Evolutionary conservation across 495 filamentous ascomycete species (phyloP).

Genomic region (Cudoniella acicularis): DNA sequence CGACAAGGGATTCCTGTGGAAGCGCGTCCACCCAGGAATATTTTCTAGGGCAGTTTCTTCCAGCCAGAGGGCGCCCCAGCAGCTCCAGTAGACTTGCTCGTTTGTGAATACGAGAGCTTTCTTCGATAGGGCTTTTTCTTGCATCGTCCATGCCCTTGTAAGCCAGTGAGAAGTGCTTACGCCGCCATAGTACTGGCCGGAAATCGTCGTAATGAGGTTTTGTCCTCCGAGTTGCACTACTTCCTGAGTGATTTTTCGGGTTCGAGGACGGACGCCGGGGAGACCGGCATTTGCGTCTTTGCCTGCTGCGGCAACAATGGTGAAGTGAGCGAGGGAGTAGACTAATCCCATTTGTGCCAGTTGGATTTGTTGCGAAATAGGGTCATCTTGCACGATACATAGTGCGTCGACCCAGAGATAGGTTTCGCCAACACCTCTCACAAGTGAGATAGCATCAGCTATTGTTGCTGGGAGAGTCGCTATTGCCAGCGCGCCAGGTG

Average conservation of each 20-base stretch:
- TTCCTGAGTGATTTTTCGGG: neutral
- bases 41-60: too few relatives aligned
- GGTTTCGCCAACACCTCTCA: slow-evolving; percentile 11
- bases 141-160: neutral
- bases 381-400: slow-evolving; percentile 19
- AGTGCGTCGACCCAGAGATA: slow-evolving; percentile 32
- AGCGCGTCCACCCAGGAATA: too few relatives aligned
- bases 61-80: neutral
- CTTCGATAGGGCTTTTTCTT: neutral
- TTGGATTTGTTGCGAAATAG: neutral
- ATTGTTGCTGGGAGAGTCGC: slow-evolving; percentile 30
- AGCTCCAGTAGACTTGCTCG: neutral
- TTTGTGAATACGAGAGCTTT: neutral
- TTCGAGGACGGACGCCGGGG: slow-evolving; percentile 13
- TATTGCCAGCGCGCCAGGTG: neutral
- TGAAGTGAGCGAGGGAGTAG: slow-evolving; percentile 23
- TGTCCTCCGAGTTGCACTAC: neutral
- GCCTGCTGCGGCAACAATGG: slow-evolving; percentile 26
- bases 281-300: slow-evolving; percentile 22
- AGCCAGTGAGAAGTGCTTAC: neutral
- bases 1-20: too few relatives aligned
- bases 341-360: slow-evolving; percentile 25
- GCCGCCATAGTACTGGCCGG: neutral
- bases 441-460: slow-evolving; percentile 39
- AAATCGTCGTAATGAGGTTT: neutral